phyloP scores from a whole-genome alignment of 2,329 filamentous ascomycete genomes.

The Fusarium irregulare region DNA sequence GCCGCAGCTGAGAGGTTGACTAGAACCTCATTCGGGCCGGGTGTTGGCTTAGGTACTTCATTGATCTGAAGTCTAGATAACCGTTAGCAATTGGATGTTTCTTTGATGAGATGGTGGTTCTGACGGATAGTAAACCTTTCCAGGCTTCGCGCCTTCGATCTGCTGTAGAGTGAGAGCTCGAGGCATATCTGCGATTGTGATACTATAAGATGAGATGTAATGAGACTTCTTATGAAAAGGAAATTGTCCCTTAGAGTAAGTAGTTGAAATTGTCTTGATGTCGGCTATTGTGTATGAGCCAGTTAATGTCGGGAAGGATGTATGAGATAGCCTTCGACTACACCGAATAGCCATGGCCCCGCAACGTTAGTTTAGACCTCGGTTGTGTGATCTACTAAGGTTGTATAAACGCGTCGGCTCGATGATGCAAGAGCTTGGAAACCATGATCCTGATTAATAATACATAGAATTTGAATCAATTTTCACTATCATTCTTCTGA shows the following conservation, averaged over 20 bases:
- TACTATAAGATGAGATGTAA: background rate
- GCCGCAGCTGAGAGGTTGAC: conserved; percentile 82
- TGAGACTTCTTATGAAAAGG: background rate
- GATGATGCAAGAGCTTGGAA: conserved; percentile 1
- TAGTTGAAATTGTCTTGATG: background rate
- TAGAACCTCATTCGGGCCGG: conserved; percentile 75
- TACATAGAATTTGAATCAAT: background rate
- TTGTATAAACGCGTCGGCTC: background rate
- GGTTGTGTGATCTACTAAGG: conserved; percentile 5
- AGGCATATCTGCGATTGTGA: conserved; percentile 55
- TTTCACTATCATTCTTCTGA: background rate
- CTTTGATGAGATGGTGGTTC: conserved; percentile 34
- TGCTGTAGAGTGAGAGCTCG: conserved; percentile 72
- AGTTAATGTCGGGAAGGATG: background rate
- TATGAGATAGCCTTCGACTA: background rate
- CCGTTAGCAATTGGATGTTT: conserved; percentile 17
- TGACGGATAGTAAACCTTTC: conserved; percentile 86
- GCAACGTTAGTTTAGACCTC: conserved; percentile 16
- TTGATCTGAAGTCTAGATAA: conserved; percentile 66
- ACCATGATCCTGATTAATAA: background rate
- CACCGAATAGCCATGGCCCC: conserved; percentile 10
- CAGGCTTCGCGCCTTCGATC: conserved; percentile 80
- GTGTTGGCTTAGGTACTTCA: conserved; percentile 70
- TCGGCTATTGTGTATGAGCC: background rate
- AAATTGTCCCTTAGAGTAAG: too few relatives aligned